A percentile compares a stretch with the other conserved stretches of the same genome.
Conservation (phyloP, 768 basidiomycete genomes). For the Boletus rubescentipes region DNA sequence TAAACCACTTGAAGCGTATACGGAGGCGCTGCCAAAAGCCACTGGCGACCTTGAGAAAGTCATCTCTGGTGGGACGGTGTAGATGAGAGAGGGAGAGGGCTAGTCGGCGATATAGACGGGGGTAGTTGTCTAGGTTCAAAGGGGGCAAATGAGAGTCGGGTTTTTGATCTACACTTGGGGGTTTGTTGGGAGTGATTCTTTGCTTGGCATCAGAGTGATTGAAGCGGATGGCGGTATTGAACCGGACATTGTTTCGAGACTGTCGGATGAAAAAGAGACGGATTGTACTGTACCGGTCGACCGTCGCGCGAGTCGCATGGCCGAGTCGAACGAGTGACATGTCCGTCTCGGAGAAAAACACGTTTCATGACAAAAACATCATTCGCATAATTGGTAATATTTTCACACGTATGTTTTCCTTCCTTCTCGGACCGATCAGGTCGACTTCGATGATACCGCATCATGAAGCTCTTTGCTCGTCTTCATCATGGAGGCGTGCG, state of each 20-base stretch:
- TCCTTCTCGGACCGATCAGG: too few relatives aligned
- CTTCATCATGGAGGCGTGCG: background rate
- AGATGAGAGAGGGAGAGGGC: slow-evolving; percentile 75
- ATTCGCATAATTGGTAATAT: background rate
- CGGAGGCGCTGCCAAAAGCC: slow-evolving; percentile 89
- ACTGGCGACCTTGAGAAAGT: slow-evolving; percentile 81
- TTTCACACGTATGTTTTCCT: slow-evolving; percentile 1
- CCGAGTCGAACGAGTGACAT: slow-evolving; percentile 21
- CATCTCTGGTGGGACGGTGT: slow-evolving; percentile 82
- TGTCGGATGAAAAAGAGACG: slow-evolving; percentile 53
- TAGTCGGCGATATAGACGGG: slow-evolving; percentile 77
- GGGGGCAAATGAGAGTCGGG: slow-evolving; percentile 24
- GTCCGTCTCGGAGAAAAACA: background rate
- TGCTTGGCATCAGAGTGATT: slow-evolving; percentile 18
- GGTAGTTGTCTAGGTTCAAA: slow-evolving; percentile 64
- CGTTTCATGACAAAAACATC: background rate
- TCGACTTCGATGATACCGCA: too few relatives aligned
- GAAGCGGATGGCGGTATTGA: slow-evolving; percentile 12
- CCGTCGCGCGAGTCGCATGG: slow-evolving; percentile 28
- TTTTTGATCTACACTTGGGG: slow-evolving; percentile 7
- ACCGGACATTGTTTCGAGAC: background rate
- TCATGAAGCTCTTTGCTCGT: too few relatives aligned
- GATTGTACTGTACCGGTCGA: slow-evolving; percentile 61
- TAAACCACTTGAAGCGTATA: slow-evolving; percentile 97
- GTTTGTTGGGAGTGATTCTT: slow-evolving; percentile 5